Conservation (phyloP, 2,329 filamentous ascomycete genomes). For the Curvularia sp. region DNA sequence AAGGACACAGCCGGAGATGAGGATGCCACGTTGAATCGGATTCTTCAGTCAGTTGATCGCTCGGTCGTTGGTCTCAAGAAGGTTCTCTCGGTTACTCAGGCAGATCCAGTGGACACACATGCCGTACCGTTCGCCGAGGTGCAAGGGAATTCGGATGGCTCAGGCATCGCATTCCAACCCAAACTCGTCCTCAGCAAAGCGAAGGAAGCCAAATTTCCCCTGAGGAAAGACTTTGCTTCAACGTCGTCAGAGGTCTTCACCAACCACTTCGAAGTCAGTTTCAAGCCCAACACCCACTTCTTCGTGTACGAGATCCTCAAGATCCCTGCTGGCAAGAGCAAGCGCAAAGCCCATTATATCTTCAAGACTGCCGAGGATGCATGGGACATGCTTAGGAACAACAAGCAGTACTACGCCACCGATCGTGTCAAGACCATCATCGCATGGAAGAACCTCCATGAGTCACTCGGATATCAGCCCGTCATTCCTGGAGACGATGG, state of each 20-base stretch:
- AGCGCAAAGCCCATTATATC: not conserved
- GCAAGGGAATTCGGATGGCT: not conserved
- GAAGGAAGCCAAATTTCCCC: not conserved
- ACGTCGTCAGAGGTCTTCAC: conserved; percentile 2
- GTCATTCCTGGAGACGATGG: not conserved
- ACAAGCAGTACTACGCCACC: conserved; percentile 12
- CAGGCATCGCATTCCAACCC: not conserved
- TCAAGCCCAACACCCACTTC: conserved; percentile 1
- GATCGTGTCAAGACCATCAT: conserved; percentile 13
- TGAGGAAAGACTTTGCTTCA: not conserved
- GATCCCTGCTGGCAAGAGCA: not conserved
- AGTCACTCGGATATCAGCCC: not conserved
- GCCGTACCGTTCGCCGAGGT: not conserved
- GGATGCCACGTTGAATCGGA: not conserved
- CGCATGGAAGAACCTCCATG: conserved; percentile 16
- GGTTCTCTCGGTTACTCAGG: not conserved
- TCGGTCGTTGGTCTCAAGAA: not conserved
- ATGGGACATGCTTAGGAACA: conserved; percentile 1
- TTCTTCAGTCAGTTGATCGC: not conserved
- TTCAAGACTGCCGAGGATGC: not conserved
- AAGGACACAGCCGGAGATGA: not conserved
- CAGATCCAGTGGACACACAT: not conserved
- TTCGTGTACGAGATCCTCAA: conserved; percentile 9
- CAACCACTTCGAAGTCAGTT: conserved; percentile 23
- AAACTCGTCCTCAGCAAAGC: not conserved